A percentile compares a stretch with the other conserved stretches of the same genome.
Conservation (phyloP, 75 land plant species). For the Cupressus sempervirens region DNA sequence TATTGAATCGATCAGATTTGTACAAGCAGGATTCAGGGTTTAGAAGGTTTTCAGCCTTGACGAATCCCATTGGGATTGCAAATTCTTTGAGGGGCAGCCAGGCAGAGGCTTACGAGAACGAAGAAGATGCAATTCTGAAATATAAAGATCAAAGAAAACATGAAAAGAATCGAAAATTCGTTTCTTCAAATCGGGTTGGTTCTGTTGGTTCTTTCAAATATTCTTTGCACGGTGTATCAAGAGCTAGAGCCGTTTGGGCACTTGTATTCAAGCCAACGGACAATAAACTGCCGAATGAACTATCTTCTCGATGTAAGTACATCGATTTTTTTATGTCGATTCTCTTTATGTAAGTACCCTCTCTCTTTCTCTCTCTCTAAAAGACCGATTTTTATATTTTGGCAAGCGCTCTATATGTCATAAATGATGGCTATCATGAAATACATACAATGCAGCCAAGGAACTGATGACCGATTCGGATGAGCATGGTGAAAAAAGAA, state of each 20-base stretch:
- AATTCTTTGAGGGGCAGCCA: not conserved
- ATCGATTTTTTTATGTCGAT: no score
- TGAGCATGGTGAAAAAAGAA: not conserved
- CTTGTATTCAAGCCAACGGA: not conserved
- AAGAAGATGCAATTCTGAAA: not conserved
- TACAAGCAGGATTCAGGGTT: not conserved
- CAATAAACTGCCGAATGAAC: not conserved
- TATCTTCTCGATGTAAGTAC: slow-evolving; percentile 3
- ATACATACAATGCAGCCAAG: not conserved
- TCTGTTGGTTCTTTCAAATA: not conserved
- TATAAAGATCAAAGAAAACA: not conserved
- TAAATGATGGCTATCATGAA: not conserved
- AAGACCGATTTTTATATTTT: not conserved
- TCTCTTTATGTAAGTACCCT: no score
- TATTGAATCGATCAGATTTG: not conserved
- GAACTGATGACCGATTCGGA: not conserved
- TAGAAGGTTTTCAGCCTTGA: not conserved
- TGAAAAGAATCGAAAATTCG: not conserved
- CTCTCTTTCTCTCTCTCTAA: not conserved
- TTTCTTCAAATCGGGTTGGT: not conserved
- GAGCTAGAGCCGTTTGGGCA: not conserved
- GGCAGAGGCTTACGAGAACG: not conserved
- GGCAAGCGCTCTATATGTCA: not conserved
- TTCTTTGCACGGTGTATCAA: not conserved
- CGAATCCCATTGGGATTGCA: not conserved